These are phyloP conservation scores for Aspergillus pseudotamarii DNA, from an alignment of 2,329 filamentous ascomycete genomes.

Conservation along the genomic window DNA sequence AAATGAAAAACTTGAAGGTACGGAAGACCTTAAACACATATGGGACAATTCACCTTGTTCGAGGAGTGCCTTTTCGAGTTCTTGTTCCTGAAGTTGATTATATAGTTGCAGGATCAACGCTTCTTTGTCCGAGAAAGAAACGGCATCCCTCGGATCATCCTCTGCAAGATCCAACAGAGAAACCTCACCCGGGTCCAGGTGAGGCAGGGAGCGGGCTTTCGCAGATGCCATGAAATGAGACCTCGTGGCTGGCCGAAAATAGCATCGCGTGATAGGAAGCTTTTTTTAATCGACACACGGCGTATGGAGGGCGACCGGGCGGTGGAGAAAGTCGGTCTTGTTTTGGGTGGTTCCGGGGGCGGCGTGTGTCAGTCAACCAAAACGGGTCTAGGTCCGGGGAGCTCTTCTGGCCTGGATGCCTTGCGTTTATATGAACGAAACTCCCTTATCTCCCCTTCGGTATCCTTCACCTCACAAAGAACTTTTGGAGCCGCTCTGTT, in stretches of 20 bases:
- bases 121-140: slow-evolving; percentile 68
- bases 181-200: slow-evolving; percentile 37
- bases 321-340: slow-evolving; percentile 17
- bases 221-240: slow-evolving; percentile 40
- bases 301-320: slow-evolving; percentile 15
- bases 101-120: slow-evolving; percentile 68
- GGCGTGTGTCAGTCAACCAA: slow-evolving; percentile 19
- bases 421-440: slow-evolving; percentile 9
- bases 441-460: slow-evolving; percentile 20
- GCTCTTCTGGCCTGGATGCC: slow-evolving; percentile 20
- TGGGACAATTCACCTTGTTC: slow-evolving; percentile 40
- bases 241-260: slow-evolving; percentile 28
- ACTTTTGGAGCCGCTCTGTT: slow-evolving; percentile 26
- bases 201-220: slow-evolving; percentile 31
- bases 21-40: background rate
- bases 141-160: slow-evolving; percentile 49
- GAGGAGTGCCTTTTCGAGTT: slow-evolving; percentile 71
- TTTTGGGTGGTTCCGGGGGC: slow-evolving; percentile 18
- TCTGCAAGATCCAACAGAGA: slow-evolving; percentile 45
- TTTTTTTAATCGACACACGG: slow-evolving; percentile 1
- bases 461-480: slow-evolving; percentile 17
- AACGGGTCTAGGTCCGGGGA: slow-evolving; percentile 25
- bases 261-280: slow-evolving; percentile 33
- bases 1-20: background rate
- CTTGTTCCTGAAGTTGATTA: slow-evolving; percentile 70